Evolutionary conservation across 306 rosid species (phyloP), one percentile per base, ranked within the genome.

Genomic region (Delonix regia): DNA sequence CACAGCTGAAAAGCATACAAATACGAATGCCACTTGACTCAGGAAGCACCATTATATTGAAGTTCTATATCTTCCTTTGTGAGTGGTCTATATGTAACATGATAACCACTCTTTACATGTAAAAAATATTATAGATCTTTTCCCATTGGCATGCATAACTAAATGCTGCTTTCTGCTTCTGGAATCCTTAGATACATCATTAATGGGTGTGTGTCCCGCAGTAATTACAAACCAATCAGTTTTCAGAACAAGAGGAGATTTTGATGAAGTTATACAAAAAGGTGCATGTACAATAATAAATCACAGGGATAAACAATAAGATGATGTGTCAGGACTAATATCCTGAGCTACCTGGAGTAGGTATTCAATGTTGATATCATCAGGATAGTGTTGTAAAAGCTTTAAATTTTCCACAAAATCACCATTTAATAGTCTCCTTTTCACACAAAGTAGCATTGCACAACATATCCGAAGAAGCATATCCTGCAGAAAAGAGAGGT

Each of bases 381-480:
- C 86, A 21, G 97, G 98, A 73, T 88, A 91, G 80, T 84, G 92
- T 66, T 93, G 98, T 73, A 93, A 83, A 62, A 93, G 88, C 84
- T 85, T 87, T 44, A 93, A 66, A 82, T 91, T 91, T 13, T 88
- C 87, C 71, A 85, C 86, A 83, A 93, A 93, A 83, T 91, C 98
- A 13, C 98, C 98, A 24, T 77, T 85, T 51, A 89, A 67, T 47
- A 91, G 83, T 79, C 83, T 84, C 66, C 75, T 82, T 87, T 89
- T 91, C 80, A 91, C 60, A 71, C 94, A 89, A 24, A 93, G 84
- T 59, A 91, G 83, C 98, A 93, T 93, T 7, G 97, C 94, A 12
- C 97, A 93, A 59, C 98, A 93, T 27, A 89, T 73, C 71, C 94
- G 83, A 48, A 93, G 90, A 74, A 93, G 94, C 89, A 91, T 91